Evolutionary conservation across 2,329 filamentous ascomycete species (phyloP).

Genomic region (Stagonosporopsis rhizophila): DNA sequence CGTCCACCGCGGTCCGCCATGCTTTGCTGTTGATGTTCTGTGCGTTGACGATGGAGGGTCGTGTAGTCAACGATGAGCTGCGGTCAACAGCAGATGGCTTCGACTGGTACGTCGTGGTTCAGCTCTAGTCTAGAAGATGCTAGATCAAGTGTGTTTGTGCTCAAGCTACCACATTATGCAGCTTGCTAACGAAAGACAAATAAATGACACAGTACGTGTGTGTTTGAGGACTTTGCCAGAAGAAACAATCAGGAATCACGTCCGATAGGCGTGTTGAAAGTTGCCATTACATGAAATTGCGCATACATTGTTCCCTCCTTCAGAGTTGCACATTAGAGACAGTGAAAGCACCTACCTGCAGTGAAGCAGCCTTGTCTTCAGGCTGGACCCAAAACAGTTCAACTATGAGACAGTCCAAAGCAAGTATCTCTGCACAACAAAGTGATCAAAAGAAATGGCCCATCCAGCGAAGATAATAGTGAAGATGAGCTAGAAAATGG

Average conservation of each 20-base stretch:
- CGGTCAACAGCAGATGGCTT: neutral
- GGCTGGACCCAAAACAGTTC: neutral
- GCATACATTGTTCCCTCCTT: neutral
- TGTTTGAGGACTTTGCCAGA: neutral
- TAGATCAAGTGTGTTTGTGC: neutral
- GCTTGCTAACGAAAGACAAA: neutral
- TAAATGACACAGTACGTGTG: neutral
- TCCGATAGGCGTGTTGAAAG: neutral
- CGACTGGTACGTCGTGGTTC: neutral
- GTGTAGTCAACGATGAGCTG: neutral
- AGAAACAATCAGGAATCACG: neutral
- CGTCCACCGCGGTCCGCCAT: constrained; percentile 19
- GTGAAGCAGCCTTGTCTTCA: neutral
- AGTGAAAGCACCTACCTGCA: neutral
- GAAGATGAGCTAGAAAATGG: neutral
- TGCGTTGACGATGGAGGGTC: neutral
- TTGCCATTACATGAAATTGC: neutral
- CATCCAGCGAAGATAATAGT: neutral
- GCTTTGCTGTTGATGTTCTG: neutral
- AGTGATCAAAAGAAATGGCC: neutral
- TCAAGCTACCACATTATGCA: neutral
- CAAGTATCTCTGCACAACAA: neutral
- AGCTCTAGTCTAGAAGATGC: neutral
- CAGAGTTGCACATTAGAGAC: neutral
- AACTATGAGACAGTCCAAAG: neutral